phyloP scores from a whole-genome alignment of 2,329 filamentous ascomycete genomes.

The Aspergillus sp. region DNA sequence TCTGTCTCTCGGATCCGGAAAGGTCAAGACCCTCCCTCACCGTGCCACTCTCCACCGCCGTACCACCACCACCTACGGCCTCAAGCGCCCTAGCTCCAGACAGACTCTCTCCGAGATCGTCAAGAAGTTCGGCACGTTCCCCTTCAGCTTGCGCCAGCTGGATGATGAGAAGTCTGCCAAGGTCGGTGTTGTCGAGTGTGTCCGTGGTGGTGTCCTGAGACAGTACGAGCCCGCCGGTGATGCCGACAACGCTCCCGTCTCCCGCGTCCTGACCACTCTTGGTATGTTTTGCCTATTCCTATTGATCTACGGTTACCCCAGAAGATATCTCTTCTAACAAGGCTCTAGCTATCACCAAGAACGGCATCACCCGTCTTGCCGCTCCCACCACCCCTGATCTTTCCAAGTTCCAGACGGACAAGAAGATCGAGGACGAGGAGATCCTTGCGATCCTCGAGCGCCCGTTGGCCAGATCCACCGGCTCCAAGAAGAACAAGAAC shows the following conservation, averaged over 20 bases:
- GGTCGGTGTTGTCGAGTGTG: conserved; percentile 95
- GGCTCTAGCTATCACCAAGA: conserved; percentile 85
- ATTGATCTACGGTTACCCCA: background rate
- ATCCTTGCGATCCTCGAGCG: conserved; percentile 91
- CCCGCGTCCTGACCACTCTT: conserved; percentile 84
- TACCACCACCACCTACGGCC: conserved; percentile 84
- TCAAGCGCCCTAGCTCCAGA: conserved; percentile 92
- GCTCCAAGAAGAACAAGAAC: conserved; percentile 81
- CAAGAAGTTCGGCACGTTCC: conserved; percentile 97
- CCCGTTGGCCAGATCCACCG: conserved; percentile 66
- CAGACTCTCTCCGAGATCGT: conserved; percentile 91
- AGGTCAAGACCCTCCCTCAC: conserved; percentile 89
- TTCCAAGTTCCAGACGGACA: conserved; percentile 85
- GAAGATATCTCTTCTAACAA: conserved; percentile 12
- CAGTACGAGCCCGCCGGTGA: conserved; percentile 96
- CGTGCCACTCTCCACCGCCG: conserved; percentile 90
- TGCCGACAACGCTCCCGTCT: conserved; percentile 83
- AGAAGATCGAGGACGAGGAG: conserved; percentile 97
- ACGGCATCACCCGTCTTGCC: conserved; percentile 85
- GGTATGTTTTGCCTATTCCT: conserved; percentile 62
- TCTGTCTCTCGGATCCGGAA: conserved; percentile 85
- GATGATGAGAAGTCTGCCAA: conserved; percentile 95
- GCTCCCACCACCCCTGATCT: conserved; percentile 75
- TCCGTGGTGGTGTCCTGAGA: conserved; percentile 86
- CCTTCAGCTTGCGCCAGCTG: conserved; percentile 94